Conservation (phyloP, 495 filamentous ascomycete species). For the Talaromyces borbonicus region DNA sequence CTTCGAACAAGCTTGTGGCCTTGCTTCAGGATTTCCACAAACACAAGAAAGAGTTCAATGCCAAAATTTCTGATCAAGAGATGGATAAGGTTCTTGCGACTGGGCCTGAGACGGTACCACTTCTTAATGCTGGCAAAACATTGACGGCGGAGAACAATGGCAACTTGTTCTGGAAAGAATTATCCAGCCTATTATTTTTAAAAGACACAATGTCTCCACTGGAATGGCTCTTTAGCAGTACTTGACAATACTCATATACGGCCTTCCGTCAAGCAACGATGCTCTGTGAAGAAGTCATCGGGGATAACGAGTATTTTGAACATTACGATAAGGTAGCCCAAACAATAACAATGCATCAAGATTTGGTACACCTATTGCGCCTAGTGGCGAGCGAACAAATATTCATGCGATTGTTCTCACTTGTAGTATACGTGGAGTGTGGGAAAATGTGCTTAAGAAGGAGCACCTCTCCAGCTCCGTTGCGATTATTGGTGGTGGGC, state of each 20-base stretch:
- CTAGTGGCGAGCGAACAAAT: conserved; percentile 22
- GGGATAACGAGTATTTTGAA: conserved; percentile 34
- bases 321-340: conserved; percentile 39
- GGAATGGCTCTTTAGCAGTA: conserved; percentile 35
- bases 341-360: conserved; percentile 35
- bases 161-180: conserved; percentile 41
- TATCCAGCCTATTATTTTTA: too few relatives aligned
- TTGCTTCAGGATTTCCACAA: conserved; percentile 33
- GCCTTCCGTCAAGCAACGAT: conserved; percentile 49
- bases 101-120: conserved; percentile 27
- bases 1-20: conserved; percentile 13
- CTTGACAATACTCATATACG: conserved; percentile 42
- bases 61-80: conserved; percentile 18
- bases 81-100: conserved; percentile 32
- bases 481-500: conserved; percentile 46
- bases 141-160: conserved; percentile 46
- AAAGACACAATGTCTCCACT: not conserved
- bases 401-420: conserved; percentile 47
- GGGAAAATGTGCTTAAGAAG: conserved; percentile 44
- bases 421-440: conserved; percentile 47
- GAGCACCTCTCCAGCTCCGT: conserved; percentile 35
- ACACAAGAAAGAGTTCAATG: conserved; percentile 35
- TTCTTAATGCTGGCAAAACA: conserved; percentile 52
- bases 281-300: conserved; percentile 40
- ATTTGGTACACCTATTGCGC: conserved; percentile 38